Evolutionary conservation across 495 filamentous ascomycete species (phyloP), one percentile per base, ranked within the genome.

Genomic region (Penicillium pancosmium): DNA sequence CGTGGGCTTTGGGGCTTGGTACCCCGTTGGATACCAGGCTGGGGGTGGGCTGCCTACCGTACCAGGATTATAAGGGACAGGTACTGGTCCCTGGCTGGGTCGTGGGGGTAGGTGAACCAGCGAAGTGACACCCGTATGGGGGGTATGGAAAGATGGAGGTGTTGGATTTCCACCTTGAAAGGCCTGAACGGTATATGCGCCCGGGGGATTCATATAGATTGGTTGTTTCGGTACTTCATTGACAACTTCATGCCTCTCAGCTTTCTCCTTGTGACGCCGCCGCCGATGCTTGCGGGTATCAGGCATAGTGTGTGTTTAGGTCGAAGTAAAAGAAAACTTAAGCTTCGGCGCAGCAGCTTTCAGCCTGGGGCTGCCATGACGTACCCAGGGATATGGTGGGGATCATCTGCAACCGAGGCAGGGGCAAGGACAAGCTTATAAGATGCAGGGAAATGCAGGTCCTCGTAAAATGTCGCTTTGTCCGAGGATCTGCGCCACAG

Each of bases 371-470:
- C 8, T 31, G 40, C 52, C 52, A 55, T 55, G 31, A 34, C 40
- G 40, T 38, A 46, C 25, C 10, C 51, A 40, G 7, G 13, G 48
- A 9, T 51, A 41, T 8, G 35, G 34, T 48, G 19, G 35, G 44
- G 33, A 55, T 44, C 34, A 53, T 27, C 19, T 40, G 51, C 12
- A 40, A n/a, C 34, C 34, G 51, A 53, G 51, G 51, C 11, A 16
- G 19, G 35, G 35, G 23, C 19, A 21, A n/a, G 18, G 19, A 15
- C 35, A 25, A 36, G 35, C 27, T 49, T 34, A 56, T 36, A 16
- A 48, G 18, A 56, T 49, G 54, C 54, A 50, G 54, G 33, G 33
- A 5, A 31, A 49, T 56, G 54, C 54, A 56, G 54, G 54, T 54
- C 23, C 52, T 36, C 41, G 27, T 44, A 38, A 18, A 18, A 3